Base-by-base conservation (phyloP, 2,329 filamentous ascomycete species). In the Calonectria pauciramosa region DNA sequence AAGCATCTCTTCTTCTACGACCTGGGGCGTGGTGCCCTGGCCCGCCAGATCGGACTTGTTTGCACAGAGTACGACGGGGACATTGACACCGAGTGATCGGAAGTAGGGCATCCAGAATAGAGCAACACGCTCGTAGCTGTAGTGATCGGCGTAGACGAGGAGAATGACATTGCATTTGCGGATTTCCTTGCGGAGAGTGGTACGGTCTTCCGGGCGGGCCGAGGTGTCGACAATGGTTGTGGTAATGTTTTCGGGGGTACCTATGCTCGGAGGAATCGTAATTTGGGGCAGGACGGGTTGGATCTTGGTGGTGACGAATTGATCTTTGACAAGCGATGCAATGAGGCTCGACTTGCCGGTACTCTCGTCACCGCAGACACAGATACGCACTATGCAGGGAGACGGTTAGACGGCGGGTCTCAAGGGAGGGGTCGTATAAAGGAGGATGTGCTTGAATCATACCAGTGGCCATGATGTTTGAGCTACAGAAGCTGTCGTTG, bases 51-150 rank as follows among this genome's bases (percentile, higher is more conserved):
- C 97, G n/a, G 95, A 95, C 86, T 99, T 99, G 88, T 99, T 99
- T 82, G 97, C 96, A 82, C 97, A 99, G 71, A 99, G 88, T 56
- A 99, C 96, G 14, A 99, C 97, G 0, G 97, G 97, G 28, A 99
- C 96, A 83, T 99, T 99, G 83, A 99, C 97, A n/a, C 97, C 97
- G 49, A 99, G 91, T 5, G 96, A 98, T 75, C 97, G 94, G 83
- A 99, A 99, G 86, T 98, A 97, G 14, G 97, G 97, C 91, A 99
- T 94, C 97, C 97, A 99, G 86, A 99, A 99, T 59, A 99, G 89
- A 4, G 96, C 97, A 4, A 99, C 96, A 47, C 97, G 91, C 84
- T 99, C 97, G 87, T 99, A 99, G 89, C 96, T 99, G 88, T 99
- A 99, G 86, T 99, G 96, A 84, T 99, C 97, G 78, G 96, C 96